Base-by-base conservation (phyloP, 2,329 filamentous ascomycete species). In the Aspergillus piperis region DNA sequence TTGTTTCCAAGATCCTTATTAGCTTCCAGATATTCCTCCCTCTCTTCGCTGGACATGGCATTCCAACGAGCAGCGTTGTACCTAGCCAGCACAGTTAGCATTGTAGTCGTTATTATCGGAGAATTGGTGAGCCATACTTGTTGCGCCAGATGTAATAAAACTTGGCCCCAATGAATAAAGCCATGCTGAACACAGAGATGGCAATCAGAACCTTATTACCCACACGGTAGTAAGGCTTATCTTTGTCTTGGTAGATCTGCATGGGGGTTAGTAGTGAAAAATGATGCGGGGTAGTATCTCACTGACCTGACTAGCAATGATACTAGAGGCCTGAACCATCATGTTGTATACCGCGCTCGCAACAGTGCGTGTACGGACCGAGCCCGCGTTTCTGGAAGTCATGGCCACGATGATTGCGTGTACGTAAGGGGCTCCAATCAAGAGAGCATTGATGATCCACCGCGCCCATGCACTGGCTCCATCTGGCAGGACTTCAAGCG, bases 201-300 rank as follows among this genome's bases (percentile, higher is more conserved):
- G 77, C 81, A 23, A 88, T 80, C 52, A 86, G 77, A 3, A 86
- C 81, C 23, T 78, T 83, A 73, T 88, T 88, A 8, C 85, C 85
- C 3, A 68, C 78, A 60, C 83, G 82, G 69, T 86, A 88, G 66
- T 83, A 82, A 0, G 85, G 84, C 5, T 78, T 77, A 58, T 87
- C 85, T 58, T 80, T 77, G 17, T 82, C 73, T 23, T 83, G 81
- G 65, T 86, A 86, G 60, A 86, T 83, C 73, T 86, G 78, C 8
- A 32, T 17, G n/a, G 64, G 64, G 57, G 8, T 65, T 19, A 63
- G 62, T 48, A 10, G 59, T 17, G 3, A 47, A 3, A n/a, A 8
- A 19, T 10, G 11, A 13, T 15, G 39, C 11, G 8, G 7, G 17
- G 39, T 13, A 17, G 2, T 11, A 21, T 11, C 41, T 0, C 2